Base-by-base conservation (phyloP, 805 yeast genomes). In the Henningerozyma blattae region DNA sequence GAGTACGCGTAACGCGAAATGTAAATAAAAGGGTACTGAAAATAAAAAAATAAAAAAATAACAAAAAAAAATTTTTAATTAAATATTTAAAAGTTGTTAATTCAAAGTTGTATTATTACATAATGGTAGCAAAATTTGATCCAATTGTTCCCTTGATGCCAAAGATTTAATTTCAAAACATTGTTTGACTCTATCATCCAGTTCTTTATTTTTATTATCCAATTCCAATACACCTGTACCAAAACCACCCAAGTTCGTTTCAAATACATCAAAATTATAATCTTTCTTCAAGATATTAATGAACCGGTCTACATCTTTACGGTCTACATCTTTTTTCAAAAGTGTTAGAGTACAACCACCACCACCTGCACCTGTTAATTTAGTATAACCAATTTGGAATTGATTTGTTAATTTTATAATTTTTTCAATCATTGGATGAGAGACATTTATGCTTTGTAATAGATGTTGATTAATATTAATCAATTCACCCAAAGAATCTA, bases 351-450 rank as follows among this genome's bases (percentile, higher is more conserved):
- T 94, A 64, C 98, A 91, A 2, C 98, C 98, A 33, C 98, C 98
- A 15, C 98, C 98, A 24, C 98, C 98, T 0, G 98, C 98, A 28
- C 98, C 98, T 0, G 98, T 91, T 35, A 91, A 68, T 55, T 91
- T 91, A 0, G 98, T 89, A 37, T 80, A 75, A 6, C 98, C 98
- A 14, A 91, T 56, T 4, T 62, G 52, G 36, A 72, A 47, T 33
- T 65, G 67, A 48, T 81, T 87, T 17, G 84, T 69, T n/a, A 73
- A 61, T 15, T 71, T 58, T 47, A 75, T 78, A 19, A 89, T 73
- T 33, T 66, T 63, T 52, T 91, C 98, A 38, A 91, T 64, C n/a
- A 79, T 67, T 7, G 96, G 94, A 55, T 91, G 98, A 17, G 93
- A 78, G 8, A 91, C 98, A 3, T 95, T 95, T 13, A 91, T 56